Evolutionary conservation across 169 alveolate genomes (phyloP).

Genomic region (Babesia gibsoni): DNA sequence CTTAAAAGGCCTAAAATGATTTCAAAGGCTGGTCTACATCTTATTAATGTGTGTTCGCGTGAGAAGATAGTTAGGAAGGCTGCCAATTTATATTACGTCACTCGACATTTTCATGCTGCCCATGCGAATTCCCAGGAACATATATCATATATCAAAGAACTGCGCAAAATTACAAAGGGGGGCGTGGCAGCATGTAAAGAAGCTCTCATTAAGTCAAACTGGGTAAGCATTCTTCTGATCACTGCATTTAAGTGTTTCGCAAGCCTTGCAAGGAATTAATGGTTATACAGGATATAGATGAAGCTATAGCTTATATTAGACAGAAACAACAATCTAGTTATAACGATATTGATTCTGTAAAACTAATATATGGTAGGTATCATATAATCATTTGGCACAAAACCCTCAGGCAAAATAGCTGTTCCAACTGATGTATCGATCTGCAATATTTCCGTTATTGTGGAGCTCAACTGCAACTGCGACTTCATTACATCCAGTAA

Average conservation of each 20-base stretch:
- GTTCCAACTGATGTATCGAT: neutral
- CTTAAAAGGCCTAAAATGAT: too few relatives aligned
- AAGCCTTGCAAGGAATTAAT: neutral
- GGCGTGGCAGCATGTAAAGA: slow-evolving; percentile 54
- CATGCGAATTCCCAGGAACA: too few relatives aligned
- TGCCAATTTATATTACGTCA: too few relatives aligned
- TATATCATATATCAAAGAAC: slow-evolving; percentile 15
- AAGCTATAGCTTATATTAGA: slow-evolving; percentile 30
- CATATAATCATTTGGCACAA: neutral
- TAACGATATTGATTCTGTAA: slow-evolving; percentile 19
- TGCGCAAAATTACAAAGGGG: slow-evolving; percentile 45
- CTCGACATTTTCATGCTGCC: too few relatives aligned
- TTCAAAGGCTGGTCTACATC: too few relatives aligned
- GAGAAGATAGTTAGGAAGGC: too few relatives aligned
- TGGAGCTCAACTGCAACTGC: slow-evolving; percentile 45
- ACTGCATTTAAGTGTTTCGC: neutral
- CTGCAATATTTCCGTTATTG: neutral
- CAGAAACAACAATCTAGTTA: slow-evolving; percentile 14
- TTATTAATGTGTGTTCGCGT: too few relatives aligned
- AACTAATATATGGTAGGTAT: slow-evolving; percentile 29
- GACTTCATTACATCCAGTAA: slow-evolving; percentile 49
- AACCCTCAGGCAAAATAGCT: slow-evolving; percentile 38
- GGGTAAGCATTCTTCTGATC: slow-evolving; percentile 22
- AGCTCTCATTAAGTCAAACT: slow-evolving; percentile 18
- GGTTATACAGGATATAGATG: slow-evolving; percentile 34